These are phyloP conservation scores for Geranium incanum DNA, from an alignment of 441 rosid genomes.

Conservation along the genomic window DNA sequence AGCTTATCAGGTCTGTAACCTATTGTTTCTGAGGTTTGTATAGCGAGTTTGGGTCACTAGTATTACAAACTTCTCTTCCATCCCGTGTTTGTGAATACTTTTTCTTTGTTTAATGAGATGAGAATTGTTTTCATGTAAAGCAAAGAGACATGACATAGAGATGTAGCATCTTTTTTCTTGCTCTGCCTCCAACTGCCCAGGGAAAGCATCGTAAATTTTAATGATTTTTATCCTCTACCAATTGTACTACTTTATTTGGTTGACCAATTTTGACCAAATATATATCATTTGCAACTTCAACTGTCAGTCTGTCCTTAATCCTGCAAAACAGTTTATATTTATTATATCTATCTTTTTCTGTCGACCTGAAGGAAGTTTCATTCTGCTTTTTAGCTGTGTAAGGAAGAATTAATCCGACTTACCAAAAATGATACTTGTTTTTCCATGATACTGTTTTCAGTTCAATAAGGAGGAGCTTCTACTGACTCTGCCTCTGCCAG, in stretches of 20 bases:
- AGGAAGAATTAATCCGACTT: background rate
- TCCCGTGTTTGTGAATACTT: background rate
- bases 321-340: background rate
- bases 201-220: background rate
- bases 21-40: conserved; percentile 14
- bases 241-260: background rate
- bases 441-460: conserved; percentile 30
- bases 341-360: background rate
- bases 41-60: background rate
- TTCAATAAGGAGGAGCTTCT: conserved; percentile 58
- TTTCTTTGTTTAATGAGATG: background rate
- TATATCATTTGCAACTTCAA: background rate
- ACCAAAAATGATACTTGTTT: too few species aligned
- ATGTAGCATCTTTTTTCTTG: background rate
- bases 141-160: background rate
- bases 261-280: background rate
- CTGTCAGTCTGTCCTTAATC: background rate
- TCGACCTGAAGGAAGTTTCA: background rate
- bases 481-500: conserved; percentile 60
- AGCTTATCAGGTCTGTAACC: conserved; percentile 47
- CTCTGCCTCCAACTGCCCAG: background rate
- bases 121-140: conserved; percentile 1
- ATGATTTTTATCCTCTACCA: background rate
- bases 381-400: background rate
- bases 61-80: conserved; percentile 12